Base-by-base conservation (phyloP, 768 basidiomycete genomes). In the Neoboletus brunneissimus region DNA sequence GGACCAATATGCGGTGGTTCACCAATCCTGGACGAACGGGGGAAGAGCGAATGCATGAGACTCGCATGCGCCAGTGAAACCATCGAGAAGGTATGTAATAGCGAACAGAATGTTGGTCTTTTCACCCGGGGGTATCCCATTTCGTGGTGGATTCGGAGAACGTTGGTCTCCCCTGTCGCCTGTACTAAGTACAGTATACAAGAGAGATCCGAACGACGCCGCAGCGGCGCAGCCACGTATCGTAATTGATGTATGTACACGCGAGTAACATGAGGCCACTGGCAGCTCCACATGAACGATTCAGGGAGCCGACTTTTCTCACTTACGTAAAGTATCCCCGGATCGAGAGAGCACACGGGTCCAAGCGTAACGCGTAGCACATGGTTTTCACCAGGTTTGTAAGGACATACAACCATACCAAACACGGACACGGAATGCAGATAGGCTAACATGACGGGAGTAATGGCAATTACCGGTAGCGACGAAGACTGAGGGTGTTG, bases 401-500 rank as follows among this genome's bases (percentile, higher is more conserved):
- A 53, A 32, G 46, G 40, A 57, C 58, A 64, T 61, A 61, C 61
- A 63, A 56, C 56, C 51, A 70, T 64, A 68, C 49, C 60, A 55
- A 61, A 67, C 71, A 76, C 69, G 62, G 60, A 57, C 49, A 55
- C 54, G 66, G 54, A 64, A 51, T 51, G 57, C 41, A 16, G 51
- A 37, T 60, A n/a, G n/a, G 54, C 3, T 41, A 60, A 55, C 44
- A 57, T 53, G 34, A 56, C 37, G 18, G 43, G 52, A 44, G 27
- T 5, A 43, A 42, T 34, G 29, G n/a, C 49, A 54, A 63, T 82
- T 68, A 92, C 76, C 90, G 87, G 83, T 92, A 92, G 61, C 90
- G 87, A 70, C 88, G 90, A 60, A 92, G 83, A 74, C 86, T 88
- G 83, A 92, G 89, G 16, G 95, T 97, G 85, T 98, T 99, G 94